Conservation (phyloP, 2,329 filamentous ascomycete genomes). For the Graphilbum ipis-grandicollis region DNA sequence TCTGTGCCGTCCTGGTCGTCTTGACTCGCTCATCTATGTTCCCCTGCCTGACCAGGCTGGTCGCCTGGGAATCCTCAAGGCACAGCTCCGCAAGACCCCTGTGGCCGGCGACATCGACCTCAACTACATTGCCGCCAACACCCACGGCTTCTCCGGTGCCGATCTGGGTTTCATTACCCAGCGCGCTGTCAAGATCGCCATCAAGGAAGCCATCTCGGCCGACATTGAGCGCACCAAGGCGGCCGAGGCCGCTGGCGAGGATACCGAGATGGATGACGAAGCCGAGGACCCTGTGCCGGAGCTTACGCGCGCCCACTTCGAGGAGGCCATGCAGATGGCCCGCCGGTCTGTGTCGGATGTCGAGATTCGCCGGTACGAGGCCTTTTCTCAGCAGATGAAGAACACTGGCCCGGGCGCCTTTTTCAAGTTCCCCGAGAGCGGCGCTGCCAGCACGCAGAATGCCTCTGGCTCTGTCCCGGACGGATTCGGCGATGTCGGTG, state of each 20-base stretch:
- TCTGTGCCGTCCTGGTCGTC: slow-evolving; percentile 93
- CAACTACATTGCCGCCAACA: slow-evolving; percentile 85
- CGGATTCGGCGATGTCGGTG: slow-evolving; percentile 61
- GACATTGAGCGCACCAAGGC: slow-evolving; percentile 87
- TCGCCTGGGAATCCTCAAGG: slow-evolving; percentile 77
- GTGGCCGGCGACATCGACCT: slow-evolving; percentile 78
- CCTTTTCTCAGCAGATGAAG: slow-evolving; percentile 98
- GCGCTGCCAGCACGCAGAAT: slow-evolving; percentile 50
- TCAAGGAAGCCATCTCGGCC: slow-evolving; percentile 82
- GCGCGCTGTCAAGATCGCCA: slow-evolving; percentile 96
- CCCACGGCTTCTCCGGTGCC: slow-evolving; percentile 97
- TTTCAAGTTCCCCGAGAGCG: slow-evolving; percentile 87
- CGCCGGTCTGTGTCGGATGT: slow-evolving; percentile 90
- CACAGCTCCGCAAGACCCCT: slow-evolving; percentile 96
- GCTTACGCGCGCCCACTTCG: slow-evolving; percentile 90
- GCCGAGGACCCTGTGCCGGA: slow-evolving; percentile 87
- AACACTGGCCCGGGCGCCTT: slow-evolving; percentile 86
- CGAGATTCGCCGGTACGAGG: slow-evolving; percentile 95
- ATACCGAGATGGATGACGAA: slow-evolving; percentile 69
- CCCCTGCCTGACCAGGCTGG: slow-evolving; percentile 85
- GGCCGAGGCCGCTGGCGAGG: slow-evolving; percentile 69
- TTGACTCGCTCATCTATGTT: slow-evolving; percentile 96
- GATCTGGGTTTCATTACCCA: slow-evolving; percentile 98
- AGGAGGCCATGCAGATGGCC: slow-evolving; percentile 94
- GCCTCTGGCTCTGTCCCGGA: slow-evolving; percentile 13